Evolutionary conservation across 805 yeast species (phyloP).

Genomic region (Sugiyamaella boreocaroliniensis): DNA sequence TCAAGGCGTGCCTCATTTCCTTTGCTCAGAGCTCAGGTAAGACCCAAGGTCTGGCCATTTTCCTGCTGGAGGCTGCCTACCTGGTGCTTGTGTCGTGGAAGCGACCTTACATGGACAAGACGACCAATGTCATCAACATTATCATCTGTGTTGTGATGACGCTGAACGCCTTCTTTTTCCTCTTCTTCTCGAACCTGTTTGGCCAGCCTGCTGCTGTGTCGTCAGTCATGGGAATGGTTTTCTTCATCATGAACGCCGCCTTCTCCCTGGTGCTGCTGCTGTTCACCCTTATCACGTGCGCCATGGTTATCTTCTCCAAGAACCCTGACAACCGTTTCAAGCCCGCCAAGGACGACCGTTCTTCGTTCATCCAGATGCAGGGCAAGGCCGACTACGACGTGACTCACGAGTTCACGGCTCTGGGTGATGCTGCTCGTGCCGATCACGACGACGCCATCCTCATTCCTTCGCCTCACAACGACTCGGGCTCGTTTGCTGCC

Average conservation of each 20-base stretch:
- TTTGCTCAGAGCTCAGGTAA: constrained; percentile 77
- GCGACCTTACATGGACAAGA: constrained; percentile 73
- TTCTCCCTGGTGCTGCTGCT: constrained; percentile 70
- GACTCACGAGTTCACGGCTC: constrained; percentile 48
- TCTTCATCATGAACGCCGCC: constrained; percentile 83
- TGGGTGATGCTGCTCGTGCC: constrained; percentile 77
- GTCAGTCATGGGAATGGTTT: constrained; percentile 87
- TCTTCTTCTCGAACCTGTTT: constrained; percentile 79
- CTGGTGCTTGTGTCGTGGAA: constrained; percentile 54
- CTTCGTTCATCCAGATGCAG: constrained; percentile 52
- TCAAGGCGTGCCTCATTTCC: constrained; percentile 68
- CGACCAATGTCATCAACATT: constrained; percentile 73
- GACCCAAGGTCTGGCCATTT: constrained; percentile 70
- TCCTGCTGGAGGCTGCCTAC: constrained; percentile 68
- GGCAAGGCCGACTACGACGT: constrained; percentile 37
- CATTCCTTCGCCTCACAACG: constrained; percentile 25
- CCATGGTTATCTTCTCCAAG: constrained; percentile 60
- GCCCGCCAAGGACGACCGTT: constrained; percentile 87
- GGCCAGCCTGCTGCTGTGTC: constrained; percentile 72
- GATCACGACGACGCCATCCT: constrained; percentile 55
- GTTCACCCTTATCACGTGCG: constrained; percentile 58
- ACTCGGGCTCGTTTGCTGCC: constrained; percentile 1
- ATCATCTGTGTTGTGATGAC: constrained; percentile 65
- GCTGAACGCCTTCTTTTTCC: constrained; percentile 73
- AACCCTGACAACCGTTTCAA: constrained; percentile 86